These are phyloP conservation scores for Alternaria infectoria DNA, from an alignment of 2,329 filamentous ascomycete species.

Conservation along the genomic window DNA sequence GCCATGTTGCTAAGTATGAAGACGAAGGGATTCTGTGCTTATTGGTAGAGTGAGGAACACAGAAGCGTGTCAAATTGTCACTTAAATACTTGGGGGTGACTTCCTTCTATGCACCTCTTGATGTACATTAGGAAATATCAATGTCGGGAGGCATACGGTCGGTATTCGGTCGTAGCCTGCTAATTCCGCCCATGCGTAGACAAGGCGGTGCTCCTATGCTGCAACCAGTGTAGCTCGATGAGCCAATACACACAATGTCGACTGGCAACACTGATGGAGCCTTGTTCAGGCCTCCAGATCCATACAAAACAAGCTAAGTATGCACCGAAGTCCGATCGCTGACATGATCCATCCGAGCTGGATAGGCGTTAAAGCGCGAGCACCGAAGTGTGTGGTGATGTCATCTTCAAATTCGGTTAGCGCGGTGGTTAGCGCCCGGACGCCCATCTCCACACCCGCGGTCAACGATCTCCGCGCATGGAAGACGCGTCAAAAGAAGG, in stretches of 20 bases:
- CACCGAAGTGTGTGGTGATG: neutral
- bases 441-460: neutral
- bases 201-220: neutral
- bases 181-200: neutral
- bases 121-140: neutral
- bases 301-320: neutral
- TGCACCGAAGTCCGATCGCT: slow-evolving; percentile 1
- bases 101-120: neutral
- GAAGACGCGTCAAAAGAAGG: neutral
- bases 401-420: neutral
- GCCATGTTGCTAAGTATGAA: neutral
- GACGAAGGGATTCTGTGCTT: neutral
- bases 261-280: neutral
- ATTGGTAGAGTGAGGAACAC: neutral
- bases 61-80: neutral
- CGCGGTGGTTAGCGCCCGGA: neutral
- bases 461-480: neutral
- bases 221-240: neutral
- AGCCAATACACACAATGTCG: neutral
- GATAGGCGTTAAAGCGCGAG: neutral
- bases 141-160: neutral
- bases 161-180: slow-evolving; percentile 2
- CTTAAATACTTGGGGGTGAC: neutral
- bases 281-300: neutral
- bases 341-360: neutral